Base-by-base conservation (phyloP, 129 eudicot genomes). In the Flaveria robusta region DNA sequence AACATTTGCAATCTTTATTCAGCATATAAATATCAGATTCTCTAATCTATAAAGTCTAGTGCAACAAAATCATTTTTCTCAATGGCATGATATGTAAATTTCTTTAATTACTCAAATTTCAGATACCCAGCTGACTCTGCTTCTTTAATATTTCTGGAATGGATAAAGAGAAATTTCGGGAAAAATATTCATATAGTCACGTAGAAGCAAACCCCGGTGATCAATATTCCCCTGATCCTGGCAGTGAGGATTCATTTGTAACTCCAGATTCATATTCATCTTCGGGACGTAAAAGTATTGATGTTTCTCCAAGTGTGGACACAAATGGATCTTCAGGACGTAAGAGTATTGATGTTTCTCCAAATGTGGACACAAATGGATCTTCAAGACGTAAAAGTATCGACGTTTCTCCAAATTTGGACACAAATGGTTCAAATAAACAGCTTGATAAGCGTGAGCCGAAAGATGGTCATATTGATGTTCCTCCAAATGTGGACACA, bases 141-240 rank as follows among this genome's bases (percentile, higher is more conserved):
- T 39, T 79, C 68, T 79, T 70, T 55, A 67, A 74, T 54, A 31
- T 74, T 60, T 64, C 45, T 71, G 67, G 81, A 78, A 91, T 91
- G 97, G 97, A 82, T 66, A 88, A 82, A 56, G 81, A 58, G 55
- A 82, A 81, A 78, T 19, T 12, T 80, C 47, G 29, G 41, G 81
- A 72, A 27, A 78, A 68, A 58, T 23, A 54, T 22, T 80, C 66
- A 52, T 55, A 43, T 9, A 47, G 49, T 77, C 34, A 13, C 34
- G 20, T 62, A 62, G 79, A 75, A 75, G 22, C 26, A 5, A 58
- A 70, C 71, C 75, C 39, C 52, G 41, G 68, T 78, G 70, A 78
- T 60, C 77, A 45, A 78, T 59, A 75, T 26, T 80, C 83, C 24
- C 74, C 75, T 66, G 75, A 51, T 64, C 8, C 10, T 60, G 55